phyloP scores from a whole-genome alignment of 805 yeast species.

The Yamadazyma tumulicola region DNA sequence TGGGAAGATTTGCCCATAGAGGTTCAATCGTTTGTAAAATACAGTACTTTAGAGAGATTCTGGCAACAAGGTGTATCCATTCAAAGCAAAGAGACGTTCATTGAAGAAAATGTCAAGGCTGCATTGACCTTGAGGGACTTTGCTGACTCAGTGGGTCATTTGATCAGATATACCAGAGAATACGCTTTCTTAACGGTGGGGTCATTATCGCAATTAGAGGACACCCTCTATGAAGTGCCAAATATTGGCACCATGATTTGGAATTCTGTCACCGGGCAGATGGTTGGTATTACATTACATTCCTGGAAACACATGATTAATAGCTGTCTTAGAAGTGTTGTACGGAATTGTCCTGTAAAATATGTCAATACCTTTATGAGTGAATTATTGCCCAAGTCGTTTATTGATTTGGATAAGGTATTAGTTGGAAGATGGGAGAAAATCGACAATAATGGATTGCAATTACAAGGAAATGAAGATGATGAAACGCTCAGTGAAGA shows the following conservation, averaged over 20 bases:
- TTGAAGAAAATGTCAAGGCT: slow-evolving; percentile 91
- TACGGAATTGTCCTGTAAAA: slow-evolving; percentile 81
- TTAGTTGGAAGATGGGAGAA: slow-evolving; percentile 73
- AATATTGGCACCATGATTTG: slow-evolving; percentile 72
- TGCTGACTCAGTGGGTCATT: slow-evolving; percentile 97
- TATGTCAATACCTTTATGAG: slow-evolving; percentile 67
- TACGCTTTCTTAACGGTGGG: slow-evolving; percentile 89
- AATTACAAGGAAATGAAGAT: slow-evolving; percentile 55
- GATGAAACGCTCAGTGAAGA: slow-evolving; percentile 92
- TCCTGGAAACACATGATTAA: slow-evolving; percentile 97
- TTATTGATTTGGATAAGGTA: slow-evolving; percentile 69
- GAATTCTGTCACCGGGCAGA: slow-evolving; percentile 82
- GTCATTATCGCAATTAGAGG: slow-evolving; percentile 85
- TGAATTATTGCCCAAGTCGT: slow-evolving; percentile 73
- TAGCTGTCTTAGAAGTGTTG: slow-evolving; percentile 78
- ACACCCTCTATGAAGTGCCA: slow-evolving; percentile 82
- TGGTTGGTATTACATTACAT: slow-evolving; percentile 85
- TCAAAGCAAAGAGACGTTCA: slow-evolving; percentile 89
- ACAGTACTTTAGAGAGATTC: slow-evolving; percentile 87
- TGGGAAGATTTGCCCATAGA: slow-evolving; percentile 86
- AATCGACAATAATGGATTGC: slow-evolving; percentile 56
- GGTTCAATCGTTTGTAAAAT: slow-evolving; percentile 87
- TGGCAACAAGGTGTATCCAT: slow-evolving; percentile 99
- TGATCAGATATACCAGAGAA: slow-evolving; percentile 91
- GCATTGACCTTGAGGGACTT: slow-evolving; percentile 91